A percentile compares a stretch with the other conserved stretches of the same genome.
phyloP scores from a whole-genome alignment of 345 rosid genomes.

The Adansonia digitata region DNA sequence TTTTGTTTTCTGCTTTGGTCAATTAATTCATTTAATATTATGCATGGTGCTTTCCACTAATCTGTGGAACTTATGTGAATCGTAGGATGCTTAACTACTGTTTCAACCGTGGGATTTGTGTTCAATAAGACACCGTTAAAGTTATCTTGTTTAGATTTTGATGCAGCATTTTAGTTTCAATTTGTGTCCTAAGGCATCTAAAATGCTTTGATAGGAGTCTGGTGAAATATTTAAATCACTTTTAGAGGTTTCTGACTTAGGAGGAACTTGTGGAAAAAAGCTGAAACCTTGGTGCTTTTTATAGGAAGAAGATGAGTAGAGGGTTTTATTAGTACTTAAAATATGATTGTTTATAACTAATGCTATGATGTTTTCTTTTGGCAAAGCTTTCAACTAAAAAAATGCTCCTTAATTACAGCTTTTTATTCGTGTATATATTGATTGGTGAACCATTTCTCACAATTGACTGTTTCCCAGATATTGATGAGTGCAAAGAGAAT shows the following conservation, averaged over 20 bases:
- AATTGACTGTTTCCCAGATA: not conserved
- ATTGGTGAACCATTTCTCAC: not conserved
- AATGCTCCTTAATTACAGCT: too few species aligned
- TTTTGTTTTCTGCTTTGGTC: not conserved
- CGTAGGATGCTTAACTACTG: not conserved
- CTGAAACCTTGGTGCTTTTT: too few species aligned
- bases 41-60: not conserved
- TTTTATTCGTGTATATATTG: not conserved
- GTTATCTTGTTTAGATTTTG: not conserved
- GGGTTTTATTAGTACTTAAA: too few species aligned
- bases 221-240: too few species aligned
- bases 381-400: too few species aligned
- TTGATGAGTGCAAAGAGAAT: not conserved
- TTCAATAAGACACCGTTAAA: not conserved
- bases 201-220: too few species aligned
- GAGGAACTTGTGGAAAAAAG: too few species aligned
- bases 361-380: too few species aligned
- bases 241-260: too few species aligned
- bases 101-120: not conserved
- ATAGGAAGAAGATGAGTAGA: too few species aligned
- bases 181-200: too few species aligned
- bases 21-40: not conserved
- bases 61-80: not conserved
- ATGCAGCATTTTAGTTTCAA: not conserved
- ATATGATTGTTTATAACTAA: too few species aligned